These are phyloP conservation scores for Cladosporium sphaerospermum DNA, from an alignment of 2,329 filamentous ascomycete genomes.

Conservation along the genomic window DNA sequence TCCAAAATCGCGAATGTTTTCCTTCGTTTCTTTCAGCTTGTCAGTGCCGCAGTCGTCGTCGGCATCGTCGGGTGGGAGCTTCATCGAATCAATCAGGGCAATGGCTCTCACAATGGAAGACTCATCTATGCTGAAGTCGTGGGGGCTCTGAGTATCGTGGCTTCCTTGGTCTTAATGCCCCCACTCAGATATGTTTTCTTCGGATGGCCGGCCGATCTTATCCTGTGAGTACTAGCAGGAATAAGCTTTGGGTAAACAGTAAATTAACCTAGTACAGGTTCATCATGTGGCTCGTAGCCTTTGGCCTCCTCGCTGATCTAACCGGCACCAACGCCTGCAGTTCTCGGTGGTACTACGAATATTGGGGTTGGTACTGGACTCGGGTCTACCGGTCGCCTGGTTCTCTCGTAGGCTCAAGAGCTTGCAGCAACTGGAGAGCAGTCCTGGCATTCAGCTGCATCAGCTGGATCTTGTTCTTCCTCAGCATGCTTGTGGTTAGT, in stretches of 20 bases:
- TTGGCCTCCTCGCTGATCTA: background rate
- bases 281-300: background rate
- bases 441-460: background rate
- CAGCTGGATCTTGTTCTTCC: background rate
- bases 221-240: background rate
- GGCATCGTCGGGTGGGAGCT: constrained; percentile 1
- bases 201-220: background rate
- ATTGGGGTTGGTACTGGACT: background rate
- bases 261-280: background rate
- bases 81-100: background rate
- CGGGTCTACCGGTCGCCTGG: background rate
- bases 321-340: background rate
- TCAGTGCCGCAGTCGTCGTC: background rate
- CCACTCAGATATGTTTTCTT: background rate
- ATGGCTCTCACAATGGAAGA: background rate
- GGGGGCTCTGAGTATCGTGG: background rate
- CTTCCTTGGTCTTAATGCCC: background rate
- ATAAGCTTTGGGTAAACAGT: background rate
- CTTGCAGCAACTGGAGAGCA: background rate
- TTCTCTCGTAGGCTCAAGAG: background rate
- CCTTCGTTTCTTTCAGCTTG: background rate
- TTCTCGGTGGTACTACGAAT: background rate
- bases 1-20: background rate
- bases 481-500: background rate
- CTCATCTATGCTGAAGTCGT: background rate